phyloP scores from a whole-genome alignment of 2,329 filamentous ascomycete species.

The Fusarium algeriense region DNA sequence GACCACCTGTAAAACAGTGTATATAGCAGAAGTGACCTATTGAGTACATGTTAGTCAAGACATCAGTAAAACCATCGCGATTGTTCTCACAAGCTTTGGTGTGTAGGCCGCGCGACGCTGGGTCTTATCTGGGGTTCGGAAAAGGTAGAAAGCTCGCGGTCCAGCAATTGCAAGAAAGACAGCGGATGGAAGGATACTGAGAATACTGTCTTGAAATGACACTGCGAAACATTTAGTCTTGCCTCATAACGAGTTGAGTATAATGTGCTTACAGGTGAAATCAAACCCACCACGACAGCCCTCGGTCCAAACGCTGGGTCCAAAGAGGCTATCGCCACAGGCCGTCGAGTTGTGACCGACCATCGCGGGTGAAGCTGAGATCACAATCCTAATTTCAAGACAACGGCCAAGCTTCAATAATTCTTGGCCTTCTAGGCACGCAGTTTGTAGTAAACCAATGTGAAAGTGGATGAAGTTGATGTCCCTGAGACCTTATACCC shows the following conservation, averaged over 20 bases:
- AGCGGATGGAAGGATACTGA: constrained; percentile 42
- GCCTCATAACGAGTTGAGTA: not conserved
- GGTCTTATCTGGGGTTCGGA: constrained; percentile 41
- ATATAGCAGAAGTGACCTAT: constrained; percentile 43
- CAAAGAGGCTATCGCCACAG: constrained; percentile 49
- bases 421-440: not conserved
- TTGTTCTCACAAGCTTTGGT: constrained; percentile 42
- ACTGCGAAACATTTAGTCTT: constrained; percentile 39
- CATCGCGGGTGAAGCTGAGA: constrained; percentile 13
- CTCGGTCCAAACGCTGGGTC: constrained; percentile 46
- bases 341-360: constrained; percentile 43
- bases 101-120: constrained; percentile 46
- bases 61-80: too few relatives aligned
- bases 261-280: constrained; percentile 45
- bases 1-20: constrained; percentile 44
- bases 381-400: not conserved
- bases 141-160: constrained; percentile 44
- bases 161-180: constrained; percentile 44
- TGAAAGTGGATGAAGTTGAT: not conserved
- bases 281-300: constrained; percentile 51
- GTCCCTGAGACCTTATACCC: constrained; percentile 1
- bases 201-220: constrained; percentile 49
- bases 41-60: not conserved
- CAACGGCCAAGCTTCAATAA: not conserved
- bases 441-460: not conserved